These are phyloP conservation scores for Metschnikowia henanensis DNA, from an alignment of 805 yeast species.

Conservation along the genomic window DNA sequence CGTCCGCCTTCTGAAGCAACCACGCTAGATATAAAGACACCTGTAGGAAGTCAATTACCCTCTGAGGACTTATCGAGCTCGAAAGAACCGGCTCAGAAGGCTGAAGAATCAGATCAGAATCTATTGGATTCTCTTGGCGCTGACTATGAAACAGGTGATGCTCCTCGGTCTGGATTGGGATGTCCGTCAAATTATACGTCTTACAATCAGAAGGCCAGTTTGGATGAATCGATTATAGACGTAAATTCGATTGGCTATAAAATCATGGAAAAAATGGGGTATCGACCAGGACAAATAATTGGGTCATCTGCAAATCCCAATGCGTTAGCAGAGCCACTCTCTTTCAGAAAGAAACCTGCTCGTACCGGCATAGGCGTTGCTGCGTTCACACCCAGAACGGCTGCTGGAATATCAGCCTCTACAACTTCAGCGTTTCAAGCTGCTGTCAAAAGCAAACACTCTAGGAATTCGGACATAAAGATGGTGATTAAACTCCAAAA, in stretches of 20 bases:
- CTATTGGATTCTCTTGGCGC: neutral
- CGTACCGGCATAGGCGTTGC: slow-evolving; percentile 25
- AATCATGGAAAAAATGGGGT: slow-evolving; percentile 64
- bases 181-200: neutral
- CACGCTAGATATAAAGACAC: no score
- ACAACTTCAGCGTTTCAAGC: neutral
- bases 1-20: slow-evolving; percentile 2
- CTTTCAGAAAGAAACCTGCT: slow-evolving; percentile 18
- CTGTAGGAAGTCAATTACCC: no score
- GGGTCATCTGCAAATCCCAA: slow-evolving; percentile 30
- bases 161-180: slow-evolving; percentile 4
- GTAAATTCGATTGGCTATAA: slow-evolving; percentile 37
- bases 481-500: slow-evolving; percentile 35
- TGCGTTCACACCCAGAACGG: slow-evolving; percentile 2
- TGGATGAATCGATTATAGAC: slow-evolving; percentile 14
- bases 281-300: slow-evolving; percentile 44
- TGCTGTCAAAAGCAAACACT: slow-evolving; percentile 5
- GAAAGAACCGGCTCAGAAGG: no score
- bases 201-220: slow-evolving; percentile 5
- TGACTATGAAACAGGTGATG: neutral
- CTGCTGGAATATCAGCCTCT: slow-evolving; percentile 1
- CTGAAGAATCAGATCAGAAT: no score
- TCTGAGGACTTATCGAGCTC: no score
- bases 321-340: slow-evolving; percentile 33
- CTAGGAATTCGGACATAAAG: neutral